These are phyloP conservation scores for Melastoma candidum DNA, from an alignment of 441 rosid species.

Conservation along the genomic window DNA sequence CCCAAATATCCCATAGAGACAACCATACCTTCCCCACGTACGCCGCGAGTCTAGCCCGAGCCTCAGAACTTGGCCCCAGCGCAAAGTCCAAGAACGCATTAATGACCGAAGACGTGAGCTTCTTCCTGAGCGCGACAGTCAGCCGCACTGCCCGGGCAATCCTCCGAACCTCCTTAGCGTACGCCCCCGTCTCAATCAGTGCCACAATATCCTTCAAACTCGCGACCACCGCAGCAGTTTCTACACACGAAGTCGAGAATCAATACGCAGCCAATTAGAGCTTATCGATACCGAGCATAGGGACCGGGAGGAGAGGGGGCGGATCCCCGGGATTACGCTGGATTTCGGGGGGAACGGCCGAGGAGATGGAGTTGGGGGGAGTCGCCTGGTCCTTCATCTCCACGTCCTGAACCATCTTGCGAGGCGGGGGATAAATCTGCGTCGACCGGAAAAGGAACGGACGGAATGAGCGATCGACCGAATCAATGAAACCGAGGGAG, in stretches of 20 bases:
- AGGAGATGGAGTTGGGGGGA: slow-evolving; percentile 35
- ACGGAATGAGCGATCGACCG: neutral
- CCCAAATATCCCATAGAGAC: neutral
- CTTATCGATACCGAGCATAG: too few species aligned
- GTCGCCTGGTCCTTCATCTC: slow-evolving; percentile 44
- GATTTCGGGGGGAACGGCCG: slow-evolving; percentile 31
- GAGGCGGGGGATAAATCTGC: slow-evolving; percentile 1
- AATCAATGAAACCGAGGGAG: too few species aligned
- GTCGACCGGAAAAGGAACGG: neutral
- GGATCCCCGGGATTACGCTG: slow-evolving; percentile 27
- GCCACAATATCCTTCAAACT: slow-evolving; percentile 44
- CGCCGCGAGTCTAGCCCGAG: slow-evolving; percentile 27
- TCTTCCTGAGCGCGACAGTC: slow-evolving; percentile 39
- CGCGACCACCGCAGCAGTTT: neutral
- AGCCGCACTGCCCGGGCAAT: slow-evolving; percentile 45
- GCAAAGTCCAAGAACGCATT: slow-evolving; percentile 37
- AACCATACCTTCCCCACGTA: slow-evolving; percentile 35
- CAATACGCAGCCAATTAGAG: slow-evolving; percentile 1
- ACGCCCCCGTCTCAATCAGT: slow-evolving; percentile 37
- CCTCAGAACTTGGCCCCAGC: slow-evolving; percentile 35
- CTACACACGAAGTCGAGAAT: neutral
- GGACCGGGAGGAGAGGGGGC: neutral
- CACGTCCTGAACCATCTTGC: slow-evolving; percentile 50
- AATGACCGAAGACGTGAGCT: slow-evolving; percentile 31
- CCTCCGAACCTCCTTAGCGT: slow-evolving; percentile 42